Evolutionary conservation across 306 rosid genomes (phyloP), one percentile per base, ranked within the genome.

Genomic region (Cucurbita ficifolia): DNA sequence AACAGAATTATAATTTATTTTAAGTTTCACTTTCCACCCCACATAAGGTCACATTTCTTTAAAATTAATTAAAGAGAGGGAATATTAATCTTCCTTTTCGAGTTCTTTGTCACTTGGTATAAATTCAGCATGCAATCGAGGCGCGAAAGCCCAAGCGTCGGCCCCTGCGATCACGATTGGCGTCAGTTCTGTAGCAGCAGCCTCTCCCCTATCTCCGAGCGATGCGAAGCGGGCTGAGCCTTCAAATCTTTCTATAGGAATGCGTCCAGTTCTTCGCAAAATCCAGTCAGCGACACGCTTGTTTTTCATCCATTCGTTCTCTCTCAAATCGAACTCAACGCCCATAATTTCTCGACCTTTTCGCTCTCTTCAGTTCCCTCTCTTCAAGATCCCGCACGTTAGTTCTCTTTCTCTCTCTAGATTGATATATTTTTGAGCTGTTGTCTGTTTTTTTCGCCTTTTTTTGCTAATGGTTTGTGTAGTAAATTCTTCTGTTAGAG

Each of bases 191-290:
- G 6, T 40, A 13, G 1, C 24, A 13, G 1, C 24, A 3, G 3
- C 24, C 3, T 29, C 7, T 17, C 8, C 8, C 70, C 11, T 50
- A 16, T 48, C 52, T 13, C n/a, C n/a, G n/a, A 38, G 53, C 64
- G 52, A 73, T 56, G 76, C 21, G 68, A 73, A 73, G 12, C 49
- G 7, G 43, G 18, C 40, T 22, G 3, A 36, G 36, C 39, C 39
- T 17, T 13, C 76, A 10, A 42, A 50, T 64, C 22, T 50, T 1
- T 57, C 43, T 12, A 24, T 6, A 24, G 13, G 42, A 53, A 91
- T 91, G 92, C 80, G 18, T 84, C 61, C 83, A 38, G 77, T 84
- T 40, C 70, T 68, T 18, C 39, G 76, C 35, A 83, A 68, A 51
- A 71, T 64, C 74, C 80, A 76, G 75, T 76, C 55, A 18, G 84